Base-by-base conservation (phyloP, 257 asterid species). In the Agastache rugosa region DNA sequence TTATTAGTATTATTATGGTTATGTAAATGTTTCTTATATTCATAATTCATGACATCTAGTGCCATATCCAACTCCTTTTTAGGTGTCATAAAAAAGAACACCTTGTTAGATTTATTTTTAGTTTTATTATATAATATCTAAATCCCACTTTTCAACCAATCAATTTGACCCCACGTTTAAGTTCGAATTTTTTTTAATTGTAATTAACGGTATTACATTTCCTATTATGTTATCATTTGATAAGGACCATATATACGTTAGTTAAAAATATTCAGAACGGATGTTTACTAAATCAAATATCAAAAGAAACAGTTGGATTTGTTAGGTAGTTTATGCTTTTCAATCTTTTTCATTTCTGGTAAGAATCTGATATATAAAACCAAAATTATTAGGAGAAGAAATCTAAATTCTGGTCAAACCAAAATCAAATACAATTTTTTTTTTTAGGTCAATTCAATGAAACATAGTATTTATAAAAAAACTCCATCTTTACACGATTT, bases 41-140 rank as follows among this genome's bases (percentile, higher is more conserved):
- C 42, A 75, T 75, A 78, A 72, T 71, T 71, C 42, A 75, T 75
- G 80, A 75, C 77, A 62, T 68, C 72, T 67, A 50, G 65, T 69
- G 70, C 35, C 71, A 42, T 42, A 42, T 42, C 64, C 77, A 71
- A 61, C 65, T 19, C 80, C 77, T 60, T 71, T 53, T 42, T 22
- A 2, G 56, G 31, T 45, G 44, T 10, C 25, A 23, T 14, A 10
- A 35, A n/a, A 35, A n/a, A 25, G 1, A 58, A 25, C 2, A 53
- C 29, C 60, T 37, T 8, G 6, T 31, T 5, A 31, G 23, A 9
- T n/a, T 7, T 48, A 15, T n/a, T 10, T 54, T 23, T 0, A 19
- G 1, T 23, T 23, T 56, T 27, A 1, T 25, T 56, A 6, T 23
- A 1, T 25, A 23, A 6, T 23, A 56, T 23, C 9, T 56, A 22